Conservation (phyloP, 2,329 filamentous ascomycete genomes). For the Pseudogymnoascus pannorum region DNA sequence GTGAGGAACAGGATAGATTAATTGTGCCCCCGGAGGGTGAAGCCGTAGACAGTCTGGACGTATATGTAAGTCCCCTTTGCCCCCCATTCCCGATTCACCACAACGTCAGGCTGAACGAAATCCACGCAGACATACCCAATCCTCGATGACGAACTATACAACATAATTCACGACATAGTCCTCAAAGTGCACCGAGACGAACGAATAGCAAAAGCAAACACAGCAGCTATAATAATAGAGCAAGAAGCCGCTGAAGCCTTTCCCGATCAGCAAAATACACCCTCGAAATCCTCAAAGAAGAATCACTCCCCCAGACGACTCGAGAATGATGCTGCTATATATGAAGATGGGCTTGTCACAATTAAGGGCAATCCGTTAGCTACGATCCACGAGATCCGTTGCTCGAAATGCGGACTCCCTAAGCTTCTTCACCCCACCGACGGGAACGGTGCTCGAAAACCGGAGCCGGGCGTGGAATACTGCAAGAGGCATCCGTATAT, state of each 20-base stretch:
- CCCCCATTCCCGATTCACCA: constrained; percentile 5
- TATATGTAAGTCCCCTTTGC: constrained; percentile 47
- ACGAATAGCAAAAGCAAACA: constrained; percentile 63
- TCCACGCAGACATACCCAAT: constrained; percentile 50
- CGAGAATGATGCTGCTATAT: constrained; percentile 63
- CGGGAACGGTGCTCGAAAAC: constrained; percentile 58
- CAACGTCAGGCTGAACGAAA: neutral
- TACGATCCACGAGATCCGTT: constrained; percentile 59
- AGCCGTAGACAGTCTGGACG: constrained; percentile 41
- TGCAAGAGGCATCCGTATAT: constrained; percentile 76
- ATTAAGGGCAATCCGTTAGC: constrained; percentile 67
- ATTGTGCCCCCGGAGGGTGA: constrained; percentile 42
- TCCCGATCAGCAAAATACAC: constrained; percentile 16
- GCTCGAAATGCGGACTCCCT: constrained; percentile 67
- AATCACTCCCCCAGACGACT: neutral
- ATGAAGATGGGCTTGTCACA: constrained; percentile 60
- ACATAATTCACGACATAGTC: constrained; percentile 67
- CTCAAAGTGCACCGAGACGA: constrained; percentile 71
- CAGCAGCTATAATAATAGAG: constrained; percentile 58
- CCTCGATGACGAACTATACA: constrained; percentile 68
- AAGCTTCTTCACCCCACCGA: constrained; percentile 66
- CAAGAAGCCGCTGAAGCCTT: constrained; percentile 33
- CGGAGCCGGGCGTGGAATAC: constrained; percentile 62
- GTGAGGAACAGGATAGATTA: constrained; percentile 36
- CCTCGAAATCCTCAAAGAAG: neutral